Evolutionary conservation across 1,284 basidiomycete genomes (phyloP), one percentile per base, ranked within the genome.

Genomic region (Limonomyces culmigenus): DNA sequence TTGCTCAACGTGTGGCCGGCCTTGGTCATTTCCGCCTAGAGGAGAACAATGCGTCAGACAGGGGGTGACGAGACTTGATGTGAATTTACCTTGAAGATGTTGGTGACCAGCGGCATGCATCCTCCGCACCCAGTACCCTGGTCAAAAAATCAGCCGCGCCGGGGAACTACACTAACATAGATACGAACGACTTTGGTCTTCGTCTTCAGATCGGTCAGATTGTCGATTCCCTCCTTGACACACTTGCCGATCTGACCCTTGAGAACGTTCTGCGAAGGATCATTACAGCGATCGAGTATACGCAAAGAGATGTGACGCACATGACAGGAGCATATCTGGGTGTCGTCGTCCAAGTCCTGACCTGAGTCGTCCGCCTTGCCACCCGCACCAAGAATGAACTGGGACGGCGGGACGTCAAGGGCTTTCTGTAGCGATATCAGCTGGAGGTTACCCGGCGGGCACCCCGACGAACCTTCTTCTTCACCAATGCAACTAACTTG

Each of bases 51-150:
- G n/a, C 5, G n/a, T 17, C n/a, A 15, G 19, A n/a, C n/a, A n/a
- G n/a, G n/a, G n/a, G n/a, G n/a, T n/a, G n/a, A n/a, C n/a, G n/a
- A n/a, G n/a, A n/a, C n/a, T n/a, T n/a, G n/a, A n/a, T n/a, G n/a
- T n/a, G n/a, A n/a, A n/a, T n/a, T n/a, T n/a, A n/a, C n/a, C 48
- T 74, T 65, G 54, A 65, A 62, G 42, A 69, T 65, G 39, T 51
- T 53, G 5, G 59, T 63, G 17, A 65, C 52, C 25, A 70, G 55
- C 0, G 62, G 68, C 20, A 67, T 49, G 39, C 80, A 84, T 32
- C 80, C 80, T 37, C 80, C 78, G 43, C 80, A 85, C 4, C 76
- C 80, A 1, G 73, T 71, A 12, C 76, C 77, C n/a, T n/a, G n/a
- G n/a, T n/a, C n/a, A n/a, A n/a, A n/a, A n/a, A n/a, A n/a, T n/a